phyloP scores from a whole-genome alignment of 306 rosid species.

The apple (Malus domestica) region ASM211411v1 NC_041797.1:6479501-6480000 shows the following conservation, averaged over 20 bases:
- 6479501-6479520: not conserved
- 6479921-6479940: constrained; percentile 49
- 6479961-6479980: not conserved
- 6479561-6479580: not conserved
- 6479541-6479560: not conserved
- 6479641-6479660: not conserved
- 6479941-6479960: constrained; percentile 53
- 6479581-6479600: not conserved
- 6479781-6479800: not conserved
- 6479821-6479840: constrained; percentile 48
- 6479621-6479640: not conserved
- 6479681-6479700: not conserved
- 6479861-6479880: constrained; percentile 45
- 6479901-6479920: constrained; percentile 55
- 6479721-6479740: not conserved
- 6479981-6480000: not conserved
- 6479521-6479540: not conserved
- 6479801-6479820: constrained; percentile 20
- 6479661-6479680: not conserved
- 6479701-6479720: not conserved
- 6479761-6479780: not conserved
- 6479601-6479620: not conserved
- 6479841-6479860: constrained; percentile 42
- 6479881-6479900: constrained; percentile 40
- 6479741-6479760: not conserved